Base-by-base conservation (phyloP, 2,329 filamentous ascomycete genomes). In the Clonostachys rhizophaga region DNA sequence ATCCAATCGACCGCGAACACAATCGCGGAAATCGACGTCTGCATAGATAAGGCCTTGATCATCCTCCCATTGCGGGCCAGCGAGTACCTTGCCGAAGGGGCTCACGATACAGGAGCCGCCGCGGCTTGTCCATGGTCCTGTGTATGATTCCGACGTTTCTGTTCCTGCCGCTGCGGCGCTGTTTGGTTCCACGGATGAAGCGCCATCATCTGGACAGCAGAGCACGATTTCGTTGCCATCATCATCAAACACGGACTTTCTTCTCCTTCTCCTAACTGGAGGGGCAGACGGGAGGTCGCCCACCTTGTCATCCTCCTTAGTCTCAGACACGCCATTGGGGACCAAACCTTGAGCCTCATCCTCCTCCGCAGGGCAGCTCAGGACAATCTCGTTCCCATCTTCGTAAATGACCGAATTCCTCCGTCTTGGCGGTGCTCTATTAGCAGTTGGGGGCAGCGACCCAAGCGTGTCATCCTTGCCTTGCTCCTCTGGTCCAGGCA, bases 21-120 rank as follows among this genome's bases (percentile, higher is more conserved):
- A 96, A 54, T 96, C 90, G 43, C 95, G 87, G 58, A 96, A 86
- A 59, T 96, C 90, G 5, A 91, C 84, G 53, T 94, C 88, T 1
- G 81, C 75, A 34, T 79, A 79, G 45, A 91, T 68, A 33, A 96
- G 63, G 0, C 81, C 79, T 5, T 81, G 74, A 47, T 85, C 67
- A 50, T 91, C 84, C 49, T 95, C 88, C 91, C 91, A 96, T 49
- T 94, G 71, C 1, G 91, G 91, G 0, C 87, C 90, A 2, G 82
- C 82, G 2, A 96, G 67, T 0, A 92, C 81, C n/a, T 91, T 80
- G 0, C 91, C 92, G 40, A 86, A 74, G 0, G 91, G 91, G 10
- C 81, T 84, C 24, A 95, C 73, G 54, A 97, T 92, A 57, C 83
- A 87, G 0, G 89, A 94, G 0, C 92, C 92, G 18, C 91, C 91